Base-by-base conservation (phyloP, 805 yeast genomes). In the Groenewaldozyma tartarivorans region DNA sequence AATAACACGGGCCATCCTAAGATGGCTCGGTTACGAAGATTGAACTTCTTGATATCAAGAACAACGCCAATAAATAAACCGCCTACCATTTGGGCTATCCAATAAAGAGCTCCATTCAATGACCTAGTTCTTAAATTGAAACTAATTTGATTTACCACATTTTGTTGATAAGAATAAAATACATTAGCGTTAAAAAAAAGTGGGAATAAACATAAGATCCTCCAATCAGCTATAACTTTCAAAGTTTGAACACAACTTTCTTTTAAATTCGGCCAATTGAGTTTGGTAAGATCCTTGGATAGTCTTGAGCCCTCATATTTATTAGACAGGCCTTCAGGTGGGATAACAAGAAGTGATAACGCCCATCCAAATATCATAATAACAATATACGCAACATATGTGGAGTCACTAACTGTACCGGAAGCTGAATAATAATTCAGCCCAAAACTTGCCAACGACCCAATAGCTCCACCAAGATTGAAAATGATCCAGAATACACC, bases 101-200 rank as follows among this genome's bases (percentile, higher is more conserved):
- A 77, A 61, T 75, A 76, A 37, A 76, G 67, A 37, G 75, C 63
- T n/a, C 76, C 71, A 61, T 76, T 76, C 51, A 76, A 66, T 2
- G 81, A 72, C 48, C 82, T 67, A 15, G 82, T 72, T 55, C 80
- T 67, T 42, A 75, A 56, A 50, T 69, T 74, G 58, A 76, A 76
- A 36, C 72, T 62, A 16, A 70, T 72, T 31, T 70, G 72, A 53
- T 75, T 76, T 56, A 70, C 64, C 43, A 71, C 74, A 54, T 75
- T 74, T 51, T 73, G 75, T 58, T 77, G 81, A 57, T 76, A 77
- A 33, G 81, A 72, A 64, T 76, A 75, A 62, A 74, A 76, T 75
- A 77, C 76, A 63, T 77, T 77, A 22, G 81, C 74, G 22, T 77
- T 68, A 50, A 73, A 71, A 54, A 76, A 76, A 74, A 75, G 68